Evolutionary conservation across 192 early-diverging fungal genomes (phyloP).

Genomic region (Dispira simplex): DNA sequence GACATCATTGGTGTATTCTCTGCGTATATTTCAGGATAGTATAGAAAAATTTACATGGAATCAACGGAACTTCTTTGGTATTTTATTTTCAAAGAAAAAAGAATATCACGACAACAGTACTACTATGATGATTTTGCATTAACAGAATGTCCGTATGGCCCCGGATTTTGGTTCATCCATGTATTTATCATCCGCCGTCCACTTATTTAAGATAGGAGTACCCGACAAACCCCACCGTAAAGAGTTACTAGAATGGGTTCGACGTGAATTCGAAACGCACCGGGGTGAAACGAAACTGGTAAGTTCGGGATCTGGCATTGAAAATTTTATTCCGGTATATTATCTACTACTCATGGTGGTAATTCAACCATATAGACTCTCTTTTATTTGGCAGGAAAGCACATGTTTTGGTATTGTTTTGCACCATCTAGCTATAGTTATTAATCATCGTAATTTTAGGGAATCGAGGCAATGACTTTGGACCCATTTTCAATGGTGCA

Average conservation of each 20-base stretch:
- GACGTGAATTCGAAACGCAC: constrained; percentile 5
- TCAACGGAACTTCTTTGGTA: neutral
- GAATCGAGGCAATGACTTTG: neutral
- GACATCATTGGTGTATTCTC: too few species aligned
- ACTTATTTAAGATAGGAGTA: neutral
- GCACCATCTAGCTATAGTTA: neutral
- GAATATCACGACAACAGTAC: neutral
- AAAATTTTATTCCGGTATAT: neutral
- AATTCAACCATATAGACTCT: neutral
- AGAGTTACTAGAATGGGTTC: constrained; percentile 1
- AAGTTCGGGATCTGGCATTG: neutral
- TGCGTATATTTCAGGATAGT: neutral
- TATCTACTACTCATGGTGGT: neutral
- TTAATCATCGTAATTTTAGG: neutral
- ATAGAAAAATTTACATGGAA: neutral
- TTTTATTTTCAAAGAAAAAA: too few species aligned
- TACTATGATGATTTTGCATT: neutral
- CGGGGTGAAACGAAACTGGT: neutral
- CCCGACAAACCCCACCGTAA: neutral
- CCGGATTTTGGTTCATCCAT: too few species aligned
- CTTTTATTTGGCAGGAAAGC: neutral
- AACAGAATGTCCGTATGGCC: neutral
- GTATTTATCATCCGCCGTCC: neutral
- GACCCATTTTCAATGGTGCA: neutral
- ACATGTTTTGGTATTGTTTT: neutral